Percentiles rank a stretch among this genome's conserved stretches.
Conservation (phyloP, 495 filamentous ascomycete species). For the Penicillium robsamsonii region DNA sequence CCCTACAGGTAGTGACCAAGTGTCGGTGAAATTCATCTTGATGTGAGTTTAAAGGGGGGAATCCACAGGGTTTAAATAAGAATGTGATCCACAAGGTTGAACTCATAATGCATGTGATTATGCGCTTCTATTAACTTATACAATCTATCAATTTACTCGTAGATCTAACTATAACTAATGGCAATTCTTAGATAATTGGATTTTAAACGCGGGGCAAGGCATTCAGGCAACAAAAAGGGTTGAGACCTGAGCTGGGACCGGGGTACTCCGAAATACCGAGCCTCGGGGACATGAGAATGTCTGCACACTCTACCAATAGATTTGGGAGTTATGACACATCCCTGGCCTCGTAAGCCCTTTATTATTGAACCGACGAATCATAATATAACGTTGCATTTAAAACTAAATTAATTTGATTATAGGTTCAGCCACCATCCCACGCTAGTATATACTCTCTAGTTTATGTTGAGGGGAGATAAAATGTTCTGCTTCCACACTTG, state of each 20-base stretch:
- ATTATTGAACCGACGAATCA: neutral
- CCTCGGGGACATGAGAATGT: neutral
- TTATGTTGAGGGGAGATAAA: neutral
- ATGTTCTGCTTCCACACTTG: neutral
- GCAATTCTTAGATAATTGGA: too few relatives aligned
- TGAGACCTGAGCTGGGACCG: too few relatives aligned
- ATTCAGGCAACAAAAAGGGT: too few relatives aligned
- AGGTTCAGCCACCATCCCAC: neutral
- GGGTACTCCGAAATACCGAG: neutral
- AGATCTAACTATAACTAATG: too few relatives aligned
- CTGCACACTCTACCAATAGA: too few relatives aligned
- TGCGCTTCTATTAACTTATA: neutral
- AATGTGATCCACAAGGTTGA: neutral
- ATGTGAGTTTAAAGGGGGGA: neutral
- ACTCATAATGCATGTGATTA: neutral
- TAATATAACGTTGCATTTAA: neutral
- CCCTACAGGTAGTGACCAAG: neutral
- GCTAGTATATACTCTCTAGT: conserved; percentile 6
- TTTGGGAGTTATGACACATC: neutral
- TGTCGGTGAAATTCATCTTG: conserved; percentile 17
- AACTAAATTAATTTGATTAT: neutral
- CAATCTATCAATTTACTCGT: neutral
- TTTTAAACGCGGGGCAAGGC: neutral
- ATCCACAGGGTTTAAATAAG: neutral
- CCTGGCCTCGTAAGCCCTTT: neutral